A percentile compares a stretch with the other conserved stretches of the same genome.
phyloP scores from a whole-genome alignment of 352 stramenopile species.

The Pythium plurisporium region DNA sequence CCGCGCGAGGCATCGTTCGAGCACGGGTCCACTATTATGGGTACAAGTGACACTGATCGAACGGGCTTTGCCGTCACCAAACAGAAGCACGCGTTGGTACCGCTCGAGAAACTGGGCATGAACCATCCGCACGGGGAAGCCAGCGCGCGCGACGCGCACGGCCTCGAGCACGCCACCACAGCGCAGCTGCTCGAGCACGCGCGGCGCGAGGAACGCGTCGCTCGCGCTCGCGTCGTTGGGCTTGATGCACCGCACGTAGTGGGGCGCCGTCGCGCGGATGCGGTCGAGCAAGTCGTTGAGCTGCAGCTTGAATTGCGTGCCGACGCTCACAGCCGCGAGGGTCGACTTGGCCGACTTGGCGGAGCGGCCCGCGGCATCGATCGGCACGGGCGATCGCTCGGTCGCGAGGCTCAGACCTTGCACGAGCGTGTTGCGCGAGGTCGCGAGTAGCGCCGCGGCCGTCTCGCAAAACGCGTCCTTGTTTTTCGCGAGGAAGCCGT shows the following conservation, averaged over 20 bases:
- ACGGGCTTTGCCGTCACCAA: not conserved
- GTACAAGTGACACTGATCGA: too few relatives aligned
- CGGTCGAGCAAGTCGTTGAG: slow-evolving; percentile 91
- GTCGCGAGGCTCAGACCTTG: slow-evolving; percentile 38
- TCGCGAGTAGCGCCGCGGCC: slow-evolving; percentile 45
- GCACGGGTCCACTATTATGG: too few relatives aligned
- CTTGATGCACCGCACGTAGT: slow-evolving; percentile 99
- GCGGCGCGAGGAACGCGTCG: slow-evolving; percentile 68
- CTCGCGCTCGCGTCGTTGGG: slow-evolving; percentile 90
- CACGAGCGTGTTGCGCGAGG: slow-evolving; percentile 56
- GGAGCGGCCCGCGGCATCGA: not conserved
- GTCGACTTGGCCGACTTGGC: slow-evolving; percentile 29
- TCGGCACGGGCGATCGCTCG: slow-evolving; percentile 6
- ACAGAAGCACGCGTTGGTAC: slow-evolving; percentile 54
- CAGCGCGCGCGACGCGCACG: slow-evolving; percentile 77
- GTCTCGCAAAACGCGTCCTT: slow-evolving; percentile 86
- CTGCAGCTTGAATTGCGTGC: slow-evolving; percentile 93
- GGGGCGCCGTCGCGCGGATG: slow-evolving; percentile 93
- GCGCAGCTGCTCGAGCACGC: slow-evolving; percentile 81
- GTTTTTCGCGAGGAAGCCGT: slow-evolving; percentile 89
- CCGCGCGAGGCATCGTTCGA: slow-evolving; percentile 13
- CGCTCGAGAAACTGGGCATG: slow-evolving; percentile 74
- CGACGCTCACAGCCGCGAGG: slow-evolving; percentile 68
- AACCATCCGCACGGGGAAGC: slow-evolving; percentile 79
- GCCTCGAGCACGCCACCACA: slow-evolving; percentile 86